Conservation (phyloP, 768 basidiomycete species). For the Hydnomerulius pinastri region DNA sequence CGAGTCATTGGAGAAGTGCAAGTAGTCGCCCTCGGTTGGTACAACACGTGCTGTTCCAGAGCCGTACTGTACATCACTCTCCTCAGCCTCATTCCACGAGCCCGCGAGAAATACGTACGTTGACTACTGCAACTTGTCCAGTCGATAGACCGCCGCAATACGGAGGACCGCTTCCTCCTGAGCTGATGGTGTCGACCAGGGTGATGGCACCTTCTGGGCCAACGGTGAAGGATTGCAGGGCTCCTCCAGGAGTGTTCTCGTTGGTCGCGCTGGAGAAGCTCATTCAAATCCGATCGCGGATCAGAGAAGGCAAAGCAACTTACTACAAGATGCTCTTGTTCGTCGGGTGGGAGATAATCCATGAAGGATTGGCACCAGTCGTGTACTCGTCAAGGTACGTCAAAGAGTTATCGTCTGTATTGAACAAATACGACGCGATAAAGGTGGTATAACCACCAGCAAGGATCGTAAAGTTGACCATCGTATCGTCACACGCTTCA, state of each 20-base stretch:
- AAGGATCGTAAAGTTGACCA: constrained; percentile 70
- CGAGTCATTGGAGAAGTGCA: constrained; percentile 36
- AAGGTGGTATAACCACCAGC: constrained; percentile 66
- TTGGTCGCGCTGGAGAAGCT: constrained; percentile 53
- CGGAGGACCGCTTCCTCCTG: constrained; percentile 54
- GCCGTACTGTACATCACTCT: constrained; percentile 40
- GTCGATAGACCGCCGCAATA: constrained; percentile 52
- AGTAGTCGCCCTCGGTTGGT: constrained; percentile 41
- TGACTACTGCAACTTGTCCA: constrained; percentile 60
- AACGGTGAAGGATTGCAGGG: constrained; percentile 60
- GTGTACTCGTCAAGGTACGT: constrained; percentile 46
- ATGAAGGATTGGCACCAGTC: constrained; percentile 52
- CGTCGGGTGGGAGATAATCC: constrained; percentile 59
- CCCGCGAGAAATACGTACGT: constrained; percentile 38
- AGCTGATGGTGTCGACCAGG: constrained; percentile 44
- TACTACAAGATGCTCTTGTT: constrained; percentile 65
- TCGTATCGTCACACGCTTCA: constrained; percentile 21
- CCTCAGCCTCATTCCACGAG: not conserved
- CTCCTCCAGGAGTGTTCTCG: constrained; percentile 41
- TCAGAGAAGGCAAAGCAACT: constrained; percentile 20
- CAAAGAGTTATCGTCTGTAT: constrained; percentile 48
- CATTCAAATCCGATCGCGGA: not conserved
- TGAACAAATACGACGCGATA: constrained; percentile 65
- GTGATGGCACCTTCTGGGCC: constrained; percentile 46
- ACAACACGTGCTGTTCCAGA: constrained; percentile 58